Evolutionary conservation across 306 rosid species (phyloP), one percentile per base, ranked within the genome.

Genomic region (Vicia villosa): DNA sequence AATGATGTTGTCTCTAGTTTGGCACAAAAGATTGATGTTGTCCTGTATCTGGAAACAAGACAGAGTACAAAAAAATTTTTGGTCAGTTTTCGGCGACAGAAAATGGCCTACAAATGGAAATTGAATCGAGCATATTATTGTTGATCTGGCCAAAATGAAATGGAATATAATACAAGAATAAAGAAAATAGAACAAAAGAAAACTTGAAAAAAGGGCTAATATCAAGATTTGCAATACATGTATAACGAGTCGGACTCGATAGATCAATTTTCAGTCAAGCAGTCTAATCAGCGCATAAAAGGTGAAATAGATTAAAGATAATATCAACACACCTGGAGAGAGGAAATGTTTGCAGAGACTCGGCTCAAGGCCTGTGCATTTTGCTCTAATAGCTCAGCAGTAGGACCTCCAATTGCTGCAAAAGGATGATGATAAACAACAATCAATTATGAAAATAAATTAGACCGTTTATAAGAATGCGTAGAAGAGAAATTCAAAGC

Each of bases 1-100:
- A 66, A 85, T 69, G 81, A 93, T 84, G 87, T 86, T 93, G 14
- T 88, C 94, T 26, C 96, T 90, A 28, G 87, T 75, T 83, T 88
- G 98, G 82, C 94, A 85, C 76, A 93, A 84, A 77, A 93, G 98
- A 73, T 81, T 83, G 77, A 88, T 45, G 70, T 88, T 93, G 1
- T 93, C 98, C 63, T 84, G 96, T 66, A 93, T 71, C 98, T 93
- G 89, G 67, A 79, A 84, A 74, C 36, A 75, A 73, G 71, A 77
- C 20, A 56, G 50, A 69, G 55, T 57, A 24, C 60, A 56, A 49
- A 63, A 67, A 58, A 8, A 41, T n/a, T n/a, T 37, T 12, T 63
- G 34, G 61, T 78, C 47, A 79, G 60, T 32, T 64, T 66, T 45
- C 52, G 54, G 46, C 46, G 43, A 70, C 28, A 45, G 61, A 46